Evolutionary conservation across 108 stramenopile species (phyloP).

Genomic region (Nannochloropsis salina): DNA sequence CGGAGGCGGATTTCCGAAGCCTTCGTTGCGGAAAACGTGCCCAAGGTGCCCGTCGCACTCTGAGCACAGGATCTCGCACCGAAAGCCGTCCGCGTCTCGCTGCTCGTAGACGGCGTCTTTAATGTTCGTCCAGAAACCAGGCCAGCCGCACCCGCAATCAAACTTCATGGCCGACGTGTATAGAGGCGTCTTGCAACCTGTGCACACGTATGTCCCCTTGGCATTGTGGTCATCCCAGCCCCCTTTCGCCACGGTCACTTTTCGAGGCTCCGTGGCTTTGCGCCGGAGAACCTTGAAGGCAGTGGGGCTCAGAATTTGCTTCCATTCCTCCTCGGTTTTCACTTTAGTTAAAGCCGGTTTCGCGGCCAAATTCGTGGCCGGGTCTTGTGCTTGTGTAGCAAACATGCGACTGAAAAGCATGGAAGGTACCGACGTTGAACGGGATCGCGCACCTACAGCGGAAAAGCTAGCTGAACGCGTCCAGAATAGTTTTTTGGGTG

Average conservation of each 20-base stretch:
- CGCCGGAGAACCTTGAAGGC: conserved; percentile 44
- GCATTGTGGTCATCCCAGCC: conserved; percentile 37
- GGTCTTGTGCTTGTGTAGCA: not conserved
- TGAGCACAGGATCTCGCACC: conserved; percentile 50
- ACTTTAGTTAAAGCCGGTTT: conserved; percentile 35
- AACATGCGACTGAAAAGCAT: conserved; percentile 18
- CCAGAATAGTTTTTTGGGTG: not conserved
- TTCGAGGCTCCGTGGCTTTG: conserved; percentile 45
- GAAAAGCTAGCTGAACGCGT: not conserved
- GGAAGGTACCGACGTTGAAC: not conserved
- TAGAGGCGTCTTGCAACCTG: conserved; percentile 45
- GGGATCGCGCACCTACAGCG: not conserved
- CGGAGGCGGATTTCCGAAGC: conserved; percentile 46
- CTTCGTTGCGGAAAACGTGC: conserved; percentile 53
- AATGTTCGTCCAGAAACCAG: conserved; percentile 53
- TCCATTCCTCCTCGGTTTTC: conserved; percentile 41
- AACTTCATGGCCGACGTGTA: conserved; percentile 47
- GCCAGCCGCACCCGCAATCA: conserved; percentile 55
- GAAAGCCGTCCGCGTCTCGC: conserved; percentile 39
- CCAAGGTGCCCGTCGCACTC: conserved; percentile 53
- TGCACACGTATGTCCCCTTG: conserved; percentile 45
- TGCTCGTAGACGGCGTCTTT: conserved; percentile 47
- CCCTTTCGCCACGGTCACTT: conserved; percentile 25
- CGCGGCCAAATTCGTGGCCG: conserved; percentile 33
- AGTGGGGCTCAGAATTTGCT: conserved; percentile 23